Evolutionary conservation across 139 green algal species (phyloP), one percentile per base, ranked within the genome.

Genomic region (Gonium pectorale): DNA sequence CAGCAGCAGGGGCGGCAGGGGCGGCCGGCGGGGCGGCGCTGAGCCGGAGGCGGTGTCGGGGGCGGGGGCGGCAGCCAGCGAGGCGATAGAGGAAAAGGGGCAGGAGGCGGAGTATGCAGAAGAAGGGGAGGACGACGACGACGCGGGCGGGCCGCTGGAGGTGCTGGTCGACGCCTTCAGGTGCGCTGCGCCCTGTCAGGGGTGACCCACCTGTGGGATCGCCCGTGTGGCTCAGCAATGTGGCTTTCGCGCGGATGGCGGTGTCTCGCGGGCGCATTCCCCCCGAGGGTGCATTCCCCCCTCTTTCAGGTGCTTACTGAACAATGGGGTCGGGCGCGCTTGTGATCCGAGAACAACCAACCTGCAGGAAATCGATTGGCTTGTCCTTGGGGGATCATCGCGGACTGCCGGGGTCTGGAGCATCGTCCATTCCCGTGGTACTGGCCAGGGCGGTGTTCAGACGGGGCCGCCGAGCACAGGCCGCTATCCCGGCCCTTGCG

Each of bases 91-190:
- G 49, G 49, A 56, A 13, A 56, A 56, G 49, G 49, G 13, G 49
- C 13, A 13, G 17, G 49, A 17, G 49, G 13, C 13, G 49, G 49
- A 26, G 49, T 56, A 13, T 56, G 49, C 49, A 5, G 54, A 41
- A 13, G 62, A 63, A 17, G 81, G 38, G 24, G 67, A 89, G 77
- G 85, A 56, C 31, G 86, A 85, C 17, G 80, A 59, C 31, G 73
- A 81, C 2, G 54, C 44, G 56, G 56, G 4, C 41, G 59, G 21
- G 40, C 59, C 54, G 11, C 44, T 87, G 72, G 86, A 85, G 86
- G 41, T 77, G 75, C 56, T 90, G 62, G 69, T 89, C 19, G 82
- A 90, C 41, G 74, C 85, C 2, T 88, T 87, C 21, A 80, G 41
- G 75, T 82, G 40, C 17, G 66, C n/a, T n/a, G n/a, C n/a, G n/a